A percentile compares a stretch with the other conserved stretches of the same genome.
phyloP scores from a whole-genome alignment of 1,284 basidiomycete species.

The Irpex sp. region DNA sequence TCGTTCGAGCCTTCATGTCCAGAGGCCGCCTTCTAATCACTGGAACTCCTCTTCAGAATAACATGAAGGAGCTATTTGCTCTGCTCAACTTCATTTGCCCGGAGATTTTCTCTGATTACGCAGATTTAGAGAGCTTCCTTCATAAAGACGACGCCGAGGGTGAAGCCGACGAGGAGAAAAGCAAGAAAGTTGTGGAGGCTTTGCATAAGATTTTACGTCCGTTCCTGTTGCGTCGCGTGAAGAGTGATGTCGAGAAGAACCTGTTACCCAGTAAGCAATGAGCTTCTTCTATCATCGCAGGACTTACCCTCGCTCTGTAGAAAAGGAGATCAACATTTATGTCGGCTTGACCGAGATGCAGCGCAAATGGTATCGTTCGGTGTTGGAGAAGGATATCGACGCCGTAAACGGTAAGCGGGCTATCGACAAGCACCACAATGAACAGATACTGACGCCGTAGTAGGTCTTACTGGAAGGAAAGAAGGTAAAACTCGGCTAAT shows the following conservation, averaged over 20 bases:
- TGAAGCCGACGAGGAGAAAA: slow-evolving; percentile 84
- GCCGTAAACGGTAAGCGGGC: slow-evolving; percentile 80
- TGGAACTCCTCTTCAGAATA: slow-evolving; percentile 97
- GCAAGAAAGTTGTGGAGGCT: slow-evolving; percentile 93
- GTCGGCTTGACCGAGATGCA: slow-evolving; percentile 99
- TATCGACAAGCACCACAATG: neutral
- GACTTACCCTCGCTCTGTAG: slow-evolving; percentile 34
- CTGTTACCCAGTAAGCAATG: slow-evolving; percentile 72
- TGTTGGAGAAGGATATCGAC: slow-evolving; percentile 98
- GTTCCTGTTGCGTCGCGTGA: slow-evolving; percentile 93
- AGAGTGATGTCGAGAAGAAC: slow-evolving; percentile 96
- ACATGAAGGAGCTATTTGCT: slow-evolving; percentile 95
- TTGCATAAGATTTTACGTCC: slow-evolving; percentile 96
- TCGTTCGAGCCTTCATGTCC: slow-evolving; percentile 89
- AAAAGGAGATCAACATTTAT: slow-evolving; percentile 99
- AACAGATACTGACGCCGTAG: neutral
- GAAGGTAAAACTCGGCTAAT: slow-evolving; percentile 97
- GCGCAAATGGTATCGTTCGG: slow-evolving; percentile 94
- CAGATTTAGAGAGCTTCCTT: slow-evolving; percentile 72
- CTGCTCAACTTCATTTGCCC: slow-evolving; percentile 93
- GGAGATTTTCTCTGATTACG: slow-evolving; percentile 76
- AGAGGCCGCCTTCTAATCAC: slow-evolving; percentile 93
- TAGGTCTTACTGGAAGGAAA: slow-evolving; percentile 90
- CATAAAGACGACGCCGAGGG: slow-evolving; percentile 75
- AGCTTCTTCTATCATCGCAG: neutral